Base-by-base conservation (phyloP, 202 grass and related monocot species). In the Hordeum pubiflorum region DNA sequence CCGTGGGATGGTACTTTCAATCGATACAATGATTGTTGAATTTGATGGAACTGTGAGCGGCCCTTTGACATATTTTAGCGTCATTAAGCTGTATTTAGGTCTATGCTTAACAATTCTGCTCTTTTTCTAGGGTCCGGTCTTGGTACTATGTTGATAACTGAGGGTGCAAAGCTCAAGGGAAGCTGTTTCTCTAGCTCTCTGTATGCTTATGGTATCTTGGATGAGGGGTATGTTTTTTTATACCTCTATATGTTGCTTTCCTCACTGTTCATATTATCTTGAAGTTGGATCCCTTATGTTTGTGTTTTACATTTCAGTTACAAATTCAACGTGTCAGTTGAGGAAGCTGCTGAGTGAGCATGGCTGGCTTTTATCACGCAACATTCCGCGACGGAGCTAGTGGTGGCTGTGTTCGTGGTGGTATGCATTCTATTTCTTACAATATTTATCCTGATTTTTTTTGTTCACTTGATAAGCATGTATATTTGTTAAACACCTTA, bases 11-110 rank as follows among this genome's bases (percentile, higher is more conserved):
- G 95, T 90, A 14, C 86, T 93, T 4, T 94, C 92, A 3, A 87
- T 95, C 27, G 92, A 90, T 77, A 98, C 95, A 82, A 95, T 98
- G 92, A 98, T 94, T 86, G 95, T 89, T 81, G 92, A 90, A 82
- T 98, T 90, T 89, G 90, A 98, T 72, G 92, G 94, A 76, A 98
- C 86, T 85, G 95, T 93, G 82, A 34, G 41, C 66, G 4, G 23
- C 65, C 9, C 34, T 82, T 59, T 11, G 2, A 52, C 34, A 27
- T 31, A 41, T 61, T 48, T 78, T 26, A 58, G 55, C 59, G 70
- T 37, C 1, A 43, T 61, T 63, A 74, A 22, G 52, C 15, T 76
- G 8, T 34, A 52, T 64, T 15, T 17, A 15, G 9, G 18, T 14
- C 9, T 86, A 41, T 76, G 18, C 44, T 75, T 79, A 48, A 38